A percentile compares a stretch with the other conserved stretches of the same genome.
Evolutionary conservation across 2,329 filamentous ascomycete genomes (phyloP).

Genomic region (Ophiostoma perfectum): DNA sequence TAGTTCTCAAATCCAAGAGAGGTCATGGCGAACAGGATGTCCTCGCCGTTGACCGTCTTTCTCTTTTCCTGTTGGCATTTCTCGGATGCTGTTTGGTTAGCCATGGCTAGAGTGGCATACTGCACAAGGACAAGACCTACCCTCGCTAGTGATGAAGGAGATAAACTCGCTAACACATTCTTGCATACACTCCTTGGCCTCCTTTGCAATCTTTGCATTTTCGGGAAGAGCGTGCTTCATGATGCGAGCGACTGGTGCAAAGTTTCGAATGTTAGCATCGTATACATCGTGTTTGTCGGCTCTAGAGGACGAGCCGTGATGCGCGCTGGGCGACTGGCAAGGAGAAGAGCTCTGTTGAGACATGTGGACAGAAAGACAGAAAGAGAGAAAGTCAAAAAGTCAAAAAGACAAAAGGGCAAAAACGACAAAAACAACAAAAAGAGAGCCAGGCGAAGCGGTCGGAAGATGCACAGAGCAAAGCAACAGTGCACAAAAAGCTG

Average conservation of each 20-base stretch:
- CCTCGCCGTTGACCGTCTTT: conserved; percentile 98
- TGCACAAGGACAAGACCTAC: conserved; percentile 46
- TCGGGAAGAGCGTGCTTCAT: conserved; percentile 98
- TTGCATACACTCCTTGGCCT: conserved; percentile 99
- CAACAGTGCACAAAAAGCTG: conserved; percentile 15
- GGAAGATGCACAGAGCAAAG: background rate
- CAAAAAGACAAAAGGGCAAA: background rate
- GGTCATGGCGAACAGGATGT: conserved; percentile 98
- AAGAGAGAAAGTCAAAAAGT: background rate
- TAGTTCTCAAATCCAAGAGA: conserved; percentile 99
- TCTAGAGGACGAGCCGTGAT: conserved; percentile 40
- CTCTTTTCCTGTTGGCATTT: conserved; percentile 99
- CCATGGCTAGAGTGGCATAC: background rate
- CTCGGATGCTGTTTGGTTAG: conserved; percentile 71
- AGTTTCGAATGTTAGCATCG: conserved; percentile 92
- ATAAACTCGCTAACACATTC: conserved; percentile 99
- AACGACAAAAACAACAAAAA: no score
- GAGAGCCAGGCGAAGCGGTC: no score
- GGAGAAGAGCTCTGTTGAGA: conserved; percentile 51
- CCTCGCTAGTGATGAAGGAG: conserved; percentile 98
- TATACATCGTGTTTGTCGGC: conserved; percentile 50
- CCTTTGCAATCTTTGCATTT: conserved; percentile 98
- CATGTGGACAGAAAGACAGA: conserved; percentile 42
- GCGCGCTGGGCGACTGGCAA: conserved; percentile 44
- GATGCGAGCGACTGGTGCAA: conserved; percentile 93